phyloP scores from a whole-genome alignment of 108 stramenopile species.

The Seminavis robusta region DNA sequence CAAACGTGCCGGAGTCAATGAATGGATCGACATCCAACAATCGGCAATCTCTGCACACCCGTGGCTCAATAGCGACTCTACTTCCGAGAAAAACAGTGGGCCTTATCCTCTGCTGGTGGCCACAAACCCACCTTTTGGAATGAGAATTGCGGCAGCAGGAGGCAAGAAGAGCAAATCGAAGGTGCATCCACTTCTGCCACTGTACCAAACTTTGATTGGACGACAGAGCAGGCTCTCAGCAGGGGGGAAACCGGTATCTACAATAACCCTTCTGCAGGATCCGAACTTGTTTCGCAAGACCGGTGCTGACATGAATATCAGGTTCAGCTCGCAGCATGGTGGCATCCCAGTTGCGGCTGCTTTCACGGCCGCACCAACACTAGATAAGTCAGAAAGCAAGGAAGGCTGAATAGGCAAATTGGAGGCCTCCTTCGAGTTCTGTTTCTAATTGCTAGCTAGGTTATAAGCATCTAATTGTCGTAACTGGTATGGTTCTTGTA shows the following conservation, averaged over 20 bases:
- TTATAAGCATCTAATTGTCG: too few species aligned
- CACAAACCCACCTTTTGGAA: constrained; percentile 73
- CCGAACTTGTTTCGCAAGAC: neutral
- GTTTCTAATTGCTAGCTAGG: too few species aligned
- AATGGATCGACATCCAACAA: constrained; percentile 34
- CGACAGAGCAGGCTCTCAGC: neutral
- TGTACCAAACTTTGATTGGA: constrained; percentile 17
- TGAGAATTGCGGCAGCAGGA: constrained; percentile 24
- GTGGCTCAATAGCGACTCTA: constrained; percentile 8
- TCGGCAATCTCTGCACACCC: constrained; percentile 40
- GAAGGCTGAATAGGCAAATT: too few species aligned
- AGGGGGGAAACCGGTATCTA: neutral
- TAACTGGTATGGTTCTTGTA: too few species aligned
- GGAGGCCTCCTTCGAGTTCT: too few species aligned
- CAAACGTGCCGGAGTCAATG: constrained; percentile 51
- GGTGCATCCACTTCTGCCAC: constrained; percentile 10
- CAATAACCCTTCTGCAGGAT: neutral
- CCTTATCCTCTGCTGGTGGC: constrained; percentile 27
- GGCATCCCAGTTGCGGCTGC: constrained; percentile 10
- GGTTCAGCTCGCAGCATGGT: constrained; percentile 5
- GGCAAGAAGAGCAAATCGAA: neutral
- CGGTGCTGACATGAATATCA: too few species aligned
- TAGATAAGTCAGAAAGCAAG: too few species aligned
- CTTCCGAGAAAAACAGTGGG: neutral
- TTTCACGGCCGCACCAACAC: too few species aligned